phyloP scores from a whole-genome alignment of 164 flowering plant genomes.

The Euptelea pleiosperma region DNA sequence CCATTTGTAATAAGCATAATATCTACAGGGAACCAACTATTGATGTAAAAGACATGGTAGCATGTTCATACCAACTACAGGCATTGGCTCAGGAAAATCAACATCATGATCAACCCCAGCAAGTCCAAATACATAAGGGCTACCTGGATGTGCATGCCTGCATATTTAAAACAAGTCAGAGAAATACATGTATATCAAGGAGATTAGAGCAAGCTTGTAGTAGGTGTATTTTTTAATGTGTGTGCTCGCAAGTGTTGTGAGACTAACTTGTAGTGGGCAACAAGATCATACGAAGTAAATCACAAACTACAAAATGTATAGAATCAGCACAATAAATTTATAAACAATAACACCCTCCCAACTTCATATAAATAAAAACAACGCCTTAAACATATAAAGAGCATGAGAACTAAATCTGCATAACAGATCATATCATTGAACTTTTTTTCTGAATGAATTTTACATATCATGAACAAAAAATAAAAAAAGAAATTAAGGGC shows the following conservation, averaged over 20 bases:
- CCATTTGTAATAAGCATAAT: not conserved
- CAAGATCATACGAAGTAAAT: not conserved
- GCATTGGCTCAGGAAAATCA: slow-evolving; percentile 99
- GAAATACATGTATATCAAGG: slow-evolving; percentile 9
- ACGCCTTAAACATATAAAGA: too few species aligned
- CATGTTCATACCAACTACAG: slow-evolving; percentile 72
- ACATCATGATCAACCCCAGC: slow-evolving; percentile 86
- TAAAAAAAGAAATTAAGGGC: too few species aligned
- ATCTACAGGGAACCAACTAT: not conserved
- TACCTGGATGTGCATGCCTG: slow-evolving; percentile 99
- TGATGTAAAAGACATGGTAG: not conserved
- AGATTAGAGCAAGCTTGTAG: too few species aligned
- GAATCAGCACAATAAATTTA: too few species aligned
- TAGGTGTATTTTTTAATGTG: not conserved
- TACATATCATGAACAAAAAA: too few species aligned
- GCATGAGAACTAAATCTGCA: too few species aligned
- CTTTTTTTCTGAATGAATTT: too few species aligned
- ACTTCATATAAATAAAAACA: too few species aligned
- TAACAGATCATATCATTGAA: too few species aligned
- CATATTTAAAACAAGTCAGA: slow-evolving; percentile 21
- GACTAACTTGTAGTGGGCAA: not conserved
- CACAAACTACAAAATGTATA: too few species aligned
- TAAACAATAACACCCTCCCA: too few species aligned
- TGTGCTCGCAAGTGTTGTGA: not conserved
- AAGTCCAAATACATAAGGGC: slow-evolving; percentile 98